Conservation (phyloP, 768 basidiomycete species). For the Mycena rebaudengoi region DNA sequence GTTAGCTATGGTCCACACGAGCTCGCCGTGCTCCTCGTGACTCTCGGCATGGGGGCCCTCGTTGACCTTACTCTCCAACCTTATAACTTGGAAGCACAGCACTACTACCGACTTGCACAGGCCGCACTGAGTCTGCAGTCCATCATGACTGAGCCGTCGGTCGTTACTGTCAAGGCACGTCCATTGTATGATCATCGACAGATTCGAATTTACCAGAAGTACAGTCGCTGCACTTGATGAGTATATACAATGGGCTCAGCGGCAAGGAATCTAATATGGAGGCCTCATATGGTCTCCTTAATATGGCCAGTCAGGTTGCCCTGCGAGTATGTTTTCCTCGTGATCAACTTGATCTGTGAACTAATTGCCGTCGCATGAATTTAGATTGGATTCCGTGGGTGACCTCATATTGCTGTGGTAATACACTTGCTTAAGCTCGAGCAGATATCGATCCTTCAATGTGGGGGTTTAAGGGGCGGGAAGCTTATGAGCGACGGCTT, state of each 20-base stretch:
- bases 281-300: conserved; percentile 54
- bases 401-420: background rate
- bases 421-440: background rate
- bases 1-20: conserved; percentile 57
- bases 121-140: conserved; percentile 57
- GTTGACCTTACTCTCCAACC: conserved; percentile 56
- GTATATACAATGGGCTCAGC: conserved; percentile 62
- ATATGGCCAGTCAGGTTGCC: conserved; percentile 58
- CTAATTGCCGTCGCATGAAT: conserved; percentile 15
- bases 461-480: conserved; percentile 59
- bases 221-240: conserved; percentile 61
- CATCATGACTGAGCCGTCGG: conserved; percentile 51
- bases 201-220: background rate
- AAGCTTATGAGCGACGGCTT: conserved; percentile 60
- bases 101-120: conserved; percentile 57
- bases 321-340: conserved; percentile 46
- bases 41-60: conserved; percentile 57
- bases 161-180: conserved; percentile 54
- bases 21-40: conserved; percentile 55
- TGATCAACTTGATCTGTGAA: background rate
- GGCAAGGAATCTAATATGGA: conserved; percentile 60
- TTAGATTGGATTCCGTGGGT: conserved; percentile 56
- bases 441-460: conserved; percentile 58
- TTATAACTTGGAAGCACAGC: conserved; percentile 60
- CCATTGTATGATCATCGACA: background rate